phyloP scores from a whole-genome alignment of 2,329 filamentous ascomycete species.

The Cordyceps tenuipes region DNA sequence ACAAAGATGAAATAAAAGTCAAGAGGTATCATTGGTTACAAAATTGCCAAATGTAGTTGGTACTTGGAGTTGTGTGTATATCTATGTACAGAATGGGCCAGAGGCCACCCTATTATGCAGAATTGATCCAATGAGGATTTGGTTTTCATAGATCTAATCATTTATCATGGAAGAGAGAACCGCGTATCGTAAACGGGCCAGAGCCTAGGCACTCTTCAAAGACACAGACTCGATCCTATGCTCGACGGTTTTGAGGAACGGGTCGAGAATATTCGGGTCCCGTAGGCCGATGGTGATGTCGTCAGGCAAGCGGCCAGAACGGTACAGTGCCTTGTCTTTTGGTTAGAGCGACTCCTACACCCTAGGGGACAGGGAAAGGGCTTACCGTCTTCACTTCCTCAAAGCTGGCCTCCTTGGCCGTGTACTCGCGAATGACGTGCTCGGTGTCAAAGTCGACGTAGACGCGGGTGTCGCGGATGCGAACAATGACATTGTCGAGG shows the following conservation, averaged over 20 bases:
- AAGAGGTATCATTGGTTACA: background rate
- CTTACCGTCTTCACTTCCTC: constrained; percentile 64
- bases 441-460: constrained; percentile 81
- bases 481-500: constrained; percentile 79
- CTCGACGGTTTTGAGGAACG: constrained; percentile 63
- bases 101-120: constrained; percentile 3
- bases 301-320: constrained; percentile 49
- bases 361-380: constrained; percentile 2
- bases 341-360: background rate
- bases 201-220: background rate
- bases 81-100: background rate
- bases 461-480: constrained; percentile 81
- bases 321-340: constrained; percentile 34
- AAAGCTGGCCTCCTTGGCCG: constrained; percentile 76
- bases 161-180: background rate
- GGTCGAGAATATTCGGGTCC: constrained; percentile 68
- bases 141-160: background rate
- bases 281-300: constrained; percentile 69
- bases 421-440: constrained; percentile 81
- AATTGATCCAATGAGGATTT: background rate
- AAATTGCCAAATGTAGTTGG: background rate
- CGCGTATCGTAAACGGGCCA: background rate
- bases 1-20: background rate
- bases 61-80: background rate
- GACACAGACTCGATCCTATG: constrained; percentile 47